phyloP scores from a whole-genome alignment of 2,329 filamentous ascomycete species.

The Xylariaceae sp. region DNA sequence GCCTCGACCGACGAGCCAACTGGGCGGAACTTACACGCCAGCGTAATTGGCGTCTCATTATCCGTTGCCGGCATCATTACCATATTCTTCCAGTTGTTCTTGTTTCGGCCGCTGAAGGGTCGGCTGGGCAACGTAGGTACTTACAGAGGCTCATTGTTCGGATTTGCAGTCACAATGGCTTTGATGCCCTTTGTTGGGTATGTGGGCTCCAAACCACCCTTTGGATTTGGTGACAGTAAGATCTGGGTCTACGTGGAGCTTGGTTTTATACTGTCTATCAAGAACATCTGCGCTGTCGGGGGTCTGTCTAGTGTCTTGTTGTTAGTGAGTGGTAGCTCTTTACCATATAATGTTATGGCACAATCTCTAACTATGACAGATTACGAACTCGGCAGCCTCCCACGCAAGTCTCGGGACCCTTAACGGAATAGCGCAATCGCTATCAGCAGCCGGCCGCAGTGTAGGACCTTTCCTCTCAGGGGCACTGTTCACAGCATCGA shows the following conservation, averaged over 20 bases:
- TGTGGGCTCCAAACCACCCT: constrained; percentile 61
- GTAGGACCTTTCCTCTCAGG: constrained; percentile 89
- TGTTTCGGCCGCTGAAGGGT: constrained; percentile 81
- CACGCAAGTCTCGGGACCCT: constrained; percentile 85
- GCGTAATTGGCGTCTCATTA: constrained; percentile 83
- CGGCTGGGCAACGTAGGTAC: constrained; percentile 85
- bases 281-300: constrained; percentile 88
- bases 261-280: constrained; percentile 80
- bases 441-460: constrained; percentile 88
- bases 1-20: constrained; percentile 76
- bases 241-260: constrained; percentile 81
- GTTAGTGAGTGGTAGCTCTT: constrained; percentile 63
- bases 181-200: constrained; percentile 92
- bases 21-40: constrained; percentile 76
- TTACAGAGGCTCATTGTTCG: constrained; percentile 79
- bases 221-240: constrained; percentile 67
- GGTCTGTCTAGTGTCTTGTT: constrained; percentile 89
- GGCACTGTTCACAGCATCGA: constrained; percentile 81
- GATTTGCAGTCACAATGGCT: constrained; percentile 82
- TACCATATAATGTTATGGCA: neutral
- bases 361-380: constrained; percentile 50
- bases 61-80: constrained; percentile 85
- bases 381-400: constrained; percentile 91
- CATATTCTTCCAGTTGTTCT: constrained; percentile 86
- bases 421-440: constrained; percentile 91